These are phyloP conservation scores for Avena insularis DNA, from an alignment of 176 grass and related monocot species.

Conservation along the genomic window DNA sequence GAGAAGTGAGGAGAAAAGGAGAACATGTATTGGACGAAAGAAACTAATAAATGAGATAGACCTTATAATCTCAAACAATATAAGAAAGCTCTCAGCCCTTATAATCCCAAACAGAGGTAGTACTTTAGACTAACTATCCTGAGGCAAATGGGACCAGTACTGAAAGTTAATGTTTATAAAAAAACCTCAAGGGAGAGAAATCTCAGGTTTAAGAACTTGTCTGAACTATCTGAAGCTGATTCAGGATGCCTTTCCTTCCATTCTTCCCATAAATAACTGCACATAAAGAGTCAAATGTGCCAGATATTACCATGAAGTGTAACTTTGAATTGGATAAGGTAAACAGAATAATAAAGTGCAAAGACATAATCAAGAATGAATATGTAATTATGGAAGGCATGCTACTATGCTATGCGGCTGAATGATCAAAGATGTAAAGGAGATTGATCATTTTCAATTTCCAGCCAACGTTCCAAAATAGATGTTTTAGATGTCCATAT, in stretches of 20 bases:
- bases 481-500: slow-evolving; percentile 20
- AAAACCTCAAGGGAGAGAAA: slow-evolving; percentile 96
- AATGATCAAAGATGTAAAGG: not conserved
- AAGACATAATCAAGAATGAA: slow-evolving; percentile 1
- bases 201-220: slow-evolving; percentile 86
- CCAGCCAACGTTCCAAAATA: slow-evolving; percentile 6
- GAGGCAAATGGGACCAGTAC: slow-evolving; percentile 5
- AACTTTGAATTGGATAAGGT: slow-evolving; percentile 18
- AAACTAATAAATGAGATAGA: too few relatives aligned
- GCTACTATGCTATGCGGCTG: not conserved
- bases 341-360: slow-evolving; percentile 16
- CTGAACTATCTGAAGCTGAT: slow-evolving; percentile 58
- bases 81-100: too few relatives aligned
- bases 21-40: too few relatives aligned
- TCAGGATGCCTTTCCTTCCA: slow-evolving; percentile 95
- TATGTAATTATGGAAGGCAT: not conserved
- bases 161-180: slow-evolving; percentile 31
- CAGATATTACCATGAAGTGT: slow-evolving; percentile 25
- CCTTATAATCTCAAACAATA: too few relatives aligned
- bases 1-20: too few relatives aligned
- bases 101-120: too few relatives aligned
- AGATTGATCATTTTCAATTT: not conserved
- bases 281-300: slow-evolving; percentile 29
- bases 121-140: slow-evolving; percentile 14
- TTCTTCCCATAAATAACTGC: slow-evolving; percentile 98